phyloP scores from a whole-genome alignment of 1,139 yeast species.

The Candida anutae region DNA sequence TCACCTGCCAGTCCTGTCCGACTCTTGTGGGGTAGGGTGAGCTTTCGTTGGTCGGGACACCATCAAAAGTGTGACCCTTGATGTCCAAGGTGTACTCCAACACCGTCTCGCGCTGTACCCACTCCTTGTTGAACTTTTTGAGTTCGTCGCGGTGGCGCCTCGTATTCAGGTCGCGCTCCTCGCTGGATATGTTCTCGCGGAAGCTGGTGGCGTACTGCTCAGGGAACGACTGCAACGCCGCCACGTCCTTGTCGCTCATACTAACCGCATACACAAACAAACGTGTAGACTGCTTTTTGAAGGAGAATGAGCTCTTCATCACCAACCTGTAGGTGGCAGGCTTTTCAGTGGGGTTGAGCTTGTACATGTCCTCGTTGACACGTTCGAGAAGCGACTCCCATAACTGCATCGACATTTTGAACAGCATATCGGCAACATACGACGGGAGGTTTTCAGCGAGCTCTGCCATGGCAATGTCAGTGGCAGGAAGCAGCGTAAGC shows the following conservation, averaged over 20 bases:
- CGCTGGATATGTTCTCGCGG: slow-evolving; percentile 11
- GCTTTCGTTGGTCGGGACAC: slow-evolving; percentile 3
- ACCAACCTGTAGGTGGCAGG: slow-evolving; percentile 23
- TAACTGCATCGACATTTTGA: slow-evolving; percentile 53
- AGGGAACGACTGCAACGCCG: slow-evolving; percentile 17
- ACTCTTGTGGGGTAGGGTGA: slow-evolving; percentile 7
- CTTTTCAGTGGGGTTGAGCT: too few species aligned
- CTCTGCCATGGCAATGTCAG: slow-evolving; percentile 11
- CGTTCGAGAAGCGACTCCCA: slow-evolving; percentile 46
- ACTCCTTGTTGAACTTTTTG: slow-evolving; percentile 9
- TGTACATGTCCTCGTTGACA: slow-evolving; percentile 21
- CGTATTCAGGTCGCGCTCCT: slow-evolving; percentile 10
- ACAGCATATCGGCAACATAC: slow-evolving; percentile 64
- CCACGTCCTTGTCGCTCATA: slow-evolving; percentile 17
- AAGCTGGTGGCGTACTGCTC: slow-evolving; percentile 14
- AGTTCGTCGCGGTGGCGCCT: slow-evolving; percentile 11
- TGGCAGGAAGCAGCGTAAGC: slow-evolving; percentile 3
- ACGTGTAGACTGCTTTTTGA: slow-evolving; percentile 9
- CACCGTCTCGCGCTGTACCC: slow-evolving; percentile 4
- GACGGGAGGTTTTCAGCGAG: slow-evolving; percentile 31
- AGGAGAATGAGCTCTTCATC: slow-evolving; percentile 15
- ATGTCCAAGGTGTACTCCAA: slow-evolving; percentile 7
- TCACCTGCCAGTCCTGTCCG: slow-evolving; percentile 8
- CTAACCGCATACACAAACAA: slow-evolving; percentile 28
- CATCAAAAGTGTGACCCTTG: slow-evolving; percentile 8